Conservation (phyloP, 768 basidiomycete genomes). For the Podaxis sp. region DNA sequence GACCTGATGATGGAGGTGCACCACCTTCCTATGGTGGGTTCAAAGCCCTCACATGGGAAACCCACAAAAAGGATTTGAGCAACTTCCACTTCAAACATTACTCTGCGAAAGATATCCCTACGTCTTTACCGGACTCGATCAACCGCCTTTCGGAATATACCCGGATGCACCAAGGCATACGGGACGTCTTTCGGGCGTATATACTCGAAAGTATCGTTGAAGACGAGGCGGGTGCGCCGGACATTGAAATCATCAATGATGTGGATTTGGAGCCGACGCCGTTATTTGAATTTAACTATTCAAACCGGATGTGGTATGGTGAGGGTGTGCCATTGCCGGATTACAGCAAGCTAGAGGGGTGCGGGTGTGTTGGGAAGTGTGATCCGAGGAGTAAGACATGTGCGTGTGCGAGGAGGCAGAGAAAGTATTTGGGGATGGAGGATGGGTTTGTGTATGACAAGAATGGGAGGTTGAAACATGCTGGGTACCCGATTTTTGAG, state of each 20-base stretch:
- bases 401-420: conserved; percentile 60
- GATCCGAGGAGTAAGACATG: conserved; percentile 73
- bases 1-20: not conserved
- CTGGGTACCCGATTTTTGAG: conserved; percentile 71
- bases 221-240: conserved; percentile 68
- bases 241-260: conserved; percentile 62
- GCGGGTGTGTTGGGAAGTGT: conserved; percentile 73
- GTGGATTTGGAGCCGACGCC: conserved; percentile 69
- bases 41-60: conserved; percentile 33
- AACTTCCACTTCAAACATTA: conserved; percentile 29
- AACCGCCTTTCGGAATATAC: conserved; percentile 43
- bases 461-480: conserved; percentile 45
- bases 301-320: conserved; percentile 75
- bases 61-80: conserved; percentile 27
- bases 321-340: conserved; percentile 67
- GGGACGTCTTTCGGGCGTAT: conserved; percentile 55
- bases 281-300: conserved; percentile 84
- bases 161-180: conserved; percentile 38
- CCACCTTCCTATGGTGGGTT: conserved; percentile 26
- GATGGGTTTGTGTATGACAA: conserved; percentile 68
- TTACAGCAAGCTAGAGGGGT: conserved; percentile 52
- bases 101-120: conserved; percentile 51
- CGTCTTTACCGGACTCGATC: conserved; percentile 60
- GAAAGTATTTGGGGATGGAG: conserved; percentile 27
- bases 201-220: conserved; percentile 61